phyloP scores from a whole-genome alignment of 2,329 filamentous ascomycete genomes.

The Niveomyces coronatus region DNA sequence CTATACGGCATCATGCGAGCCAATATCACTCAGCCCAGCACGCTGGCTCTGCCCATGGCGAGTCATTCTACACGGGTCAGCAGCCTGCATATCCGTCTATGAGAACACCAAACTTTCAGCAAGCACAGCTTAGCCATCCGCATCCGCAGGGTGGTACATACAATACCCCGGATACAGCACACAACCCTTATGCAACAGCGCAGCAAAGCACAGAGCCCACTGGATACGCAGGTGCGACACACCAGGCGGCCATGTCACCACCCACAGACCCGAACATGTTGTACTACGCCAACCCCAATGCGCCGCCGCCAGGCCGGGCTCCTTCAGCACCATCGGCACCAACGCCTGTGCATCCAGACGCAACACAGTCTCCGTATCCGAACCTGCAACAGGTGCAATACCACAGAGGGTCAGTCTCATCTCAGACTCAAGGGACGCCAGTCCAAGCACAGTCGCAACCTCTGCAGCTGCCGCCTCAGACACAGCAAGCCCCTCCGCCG shows the following conservation, averaged over 20 bases:
- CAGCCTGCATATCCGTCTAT: constrained; percentile 44
- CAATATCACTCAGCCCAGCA: constrained; percentile 58
- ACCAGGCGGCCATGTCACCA: constrained; percentile 19
- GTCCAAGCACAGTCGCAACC: constrained; percentile 19
- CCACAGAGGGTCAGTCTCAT: constrained; percentile 31
- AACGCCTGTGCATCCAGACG: constrained; percentile 30
- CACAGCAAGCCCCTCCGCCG: constrained; percentile 20
- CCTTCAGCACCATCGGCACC: constrained; percentile 27
- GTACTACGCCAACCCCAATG: constrained; percentile 43
- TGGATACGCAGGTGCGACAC: constrained; percentile 20
- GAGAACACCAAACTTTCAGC: constrained; percentile 27
- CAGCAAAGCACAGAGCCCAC: constrained; percentile 24
- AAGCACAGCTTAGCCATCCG: constrained; percentile 26
- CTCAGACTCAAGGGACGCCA: constrained; percentile 22
- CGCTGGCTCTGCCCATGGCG: constrained; percentile 40
- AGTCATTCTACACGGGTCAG: constrained; percentile 74
- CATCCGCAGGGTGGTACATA: constrained; percentile 34
- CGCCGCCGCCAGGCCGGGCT: constrained; percentile 21
- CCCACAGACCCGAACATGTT: constrained; percentile 41
- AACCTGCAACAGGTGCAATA: constrained; percentile 39
- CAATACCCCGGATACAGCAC: constrained; percentile 31
- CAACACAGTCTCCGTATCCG: constrained; percentile 40
- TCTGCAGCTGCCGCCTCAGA: constrained; percentile 22
- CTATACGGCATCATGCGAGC: constrained; percentile 40
- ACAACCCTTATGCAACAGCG: constrained; percentile 34